A percentile compares a stretch with the other conserved stretches of the same genome.
phyloP scores from a whole-genome alignment of 331 rosid genomes.

The Acacia concinna region DNA sequence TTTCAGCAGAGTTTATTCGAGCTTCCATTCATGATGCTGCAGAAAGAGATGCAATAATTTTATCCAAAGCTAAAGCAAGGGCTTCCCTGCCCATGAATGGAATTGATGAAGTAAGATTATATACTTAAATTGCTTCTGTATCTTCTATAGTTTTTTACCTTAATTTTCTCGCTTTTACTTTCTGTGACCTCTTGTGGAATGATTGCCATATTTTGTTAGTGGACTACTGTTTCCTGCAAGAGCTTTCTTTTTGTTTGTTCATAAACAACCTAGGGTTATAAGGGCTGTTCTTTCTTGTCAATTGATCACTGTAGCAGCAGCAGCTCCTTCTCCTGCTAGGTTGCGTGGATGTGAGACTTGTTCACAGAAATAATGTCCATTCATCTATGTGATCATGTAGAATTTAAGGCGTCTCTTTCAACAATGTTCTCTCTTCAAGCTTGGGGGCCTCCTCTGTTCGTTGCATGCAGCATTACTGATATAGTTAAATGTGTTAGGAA shows the following conservation, averaged over 20 bases:
- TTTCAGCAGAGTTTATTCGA: constrained; percentile 94
- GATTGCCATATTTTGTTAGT: constrained; percentile 1
- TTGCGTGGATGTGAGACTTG: not conserved
- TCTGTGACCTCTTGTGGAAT: constrained; percentile 21
- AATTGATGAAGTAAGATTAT: constrained; percentile 68
- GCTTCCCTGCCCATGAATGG: constrained; percentile 74
- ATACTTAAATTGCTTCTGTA: not conserved
- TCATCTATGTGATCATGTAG: constrained; percentile 1
- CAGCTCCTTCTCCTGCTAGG: constrained; percentile 5
- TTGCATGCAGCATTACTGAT: not conserved
- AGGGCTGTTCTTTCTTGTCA: constrained; percentile 15
- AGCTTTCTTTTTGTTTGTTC: not conserved
- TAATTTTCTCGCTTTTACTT: not conserved
- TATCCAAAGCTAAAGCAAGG: constrained; percentile 78
- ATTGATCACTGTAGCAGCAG: not conserved
- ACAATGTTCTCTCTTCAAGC: not conserved
- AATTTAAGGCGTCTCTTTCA: not conserved
- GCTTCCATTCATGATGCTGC: constrained; percentile 76
- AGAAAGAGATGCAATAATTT: constrained; percentile 64
- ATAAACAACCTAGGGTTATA: constrained; percentile 13
- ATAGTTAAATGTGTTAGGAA: not conserved
- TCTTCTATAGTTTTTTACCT: not conserved
- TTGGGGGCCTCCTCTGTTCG: not conserved
- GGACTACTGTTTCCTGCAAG: not conserved
- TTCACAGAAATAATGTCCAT: not conserved